Percentiles rank a stretch among this genome's conserved stretches.
These are phyloP conservation scores for Rhizoclosmatium globosum DNA, from an alignment of 192 early-diverging fungal genomes.

Conservation along the genomic window DNA sequence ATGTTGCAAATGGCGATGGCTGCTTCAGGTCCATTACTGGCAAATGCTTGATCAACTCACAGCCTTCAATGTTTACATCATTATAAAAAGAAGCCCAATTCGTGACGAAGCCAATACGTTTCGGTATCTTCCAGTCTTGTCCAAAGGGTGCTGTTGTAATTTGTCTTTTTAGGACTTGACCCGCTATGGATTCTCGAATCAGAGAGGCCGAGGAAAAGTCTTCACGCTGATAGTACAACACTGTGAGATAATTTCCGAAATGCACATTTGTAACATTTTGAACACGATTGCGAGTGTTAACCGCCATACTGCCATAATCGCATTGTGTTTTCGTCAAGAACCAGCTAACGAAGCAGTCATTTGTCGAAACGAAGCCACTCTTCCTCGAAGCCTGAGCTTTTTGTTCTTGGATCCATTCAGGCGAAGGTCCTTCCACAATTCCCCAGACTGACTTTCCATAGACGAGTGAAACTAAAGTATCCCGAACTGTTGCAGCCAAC, in stretches of 20 bases:
- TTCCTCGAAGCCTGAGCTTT: neutral
- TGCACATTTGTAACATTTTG: neutral
- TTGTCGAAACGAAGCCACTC: constrained; percentile 5
- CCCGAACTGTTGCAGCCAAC: neutral
- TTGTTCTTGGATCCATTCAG: neutral
- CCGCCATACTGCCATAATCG: neutral
- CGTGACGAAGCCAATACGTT: neutral
- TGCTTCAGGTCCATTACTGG: neutral
- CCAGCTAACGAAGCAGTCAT: neutral
- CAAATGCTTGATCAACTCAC: constrained; percentile 3
- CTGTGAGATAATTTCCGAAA: neutral
- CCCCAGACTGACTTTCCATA: neutral
- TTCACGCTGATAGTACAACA: neutral
- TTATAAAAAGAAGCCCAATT: constrained; percentile 9
- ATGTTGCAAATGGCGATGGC: neutral
- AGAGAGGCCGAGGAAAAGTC: neutral
- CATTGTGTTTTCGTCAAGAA: neutral
- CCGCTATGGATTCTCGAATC: neutral
- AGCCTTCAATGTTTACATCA: neutral
- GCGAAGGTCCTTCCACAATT: neutral
- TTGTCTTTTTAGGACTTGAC: neutral
- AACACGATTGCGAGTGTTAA: neutral
- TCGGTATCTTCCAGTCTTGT: neutral
- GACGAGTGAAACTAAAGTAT: neutral
- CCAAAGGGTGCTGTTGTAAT: neutral